phyloP scores from a whole-genome alignment of 164 flowering plant species.

The Paratinospora sagittata region DNA sequence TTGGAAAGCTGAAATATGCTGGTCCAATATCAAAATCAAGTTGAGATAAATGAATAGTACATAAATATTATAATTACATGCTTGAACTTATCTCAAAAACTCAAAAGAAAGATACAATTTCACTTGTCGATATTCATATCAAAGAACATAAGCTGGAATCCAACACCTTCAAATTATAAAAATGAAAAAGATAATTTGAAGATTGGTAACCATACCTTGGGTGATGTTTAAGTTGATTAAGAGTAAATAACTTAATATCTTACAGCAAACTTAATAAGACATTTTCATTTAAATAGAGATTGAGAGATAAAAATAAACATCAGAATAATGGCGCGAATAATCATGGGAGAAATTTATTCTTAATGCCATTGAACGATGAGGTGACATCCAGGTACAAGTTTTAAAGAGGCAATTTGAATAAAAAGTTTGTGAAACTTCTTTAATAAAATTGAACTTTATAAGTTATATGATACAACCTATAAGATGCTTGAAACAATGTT shows the following conservation, averaged over 20 bases:
- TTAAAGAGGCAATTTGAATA: not conserved
- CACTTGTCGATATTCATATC: not conserved
- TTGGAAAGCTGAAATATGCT: not conserved
- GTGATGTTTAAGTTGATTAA: no score
- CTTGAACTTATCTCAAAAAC: not conserved
- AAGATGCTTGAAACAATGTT: slow-evolving; percentile 11
- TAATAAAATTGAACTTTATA: slow-evolving; percentile 6
- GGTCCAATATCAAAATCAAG: not conserved
- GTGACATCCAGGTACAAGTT: not conserved
- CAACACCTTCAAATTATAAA: no score
- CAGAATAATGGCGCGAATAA: not conserved
- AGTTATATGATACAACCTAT: slow-evolving; percentile 14
- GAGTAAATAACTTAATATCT: no score
- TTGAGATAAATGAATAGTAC: not conserved
- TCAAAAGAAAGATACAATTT: not conserved
- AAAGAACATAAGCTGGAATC: no score
- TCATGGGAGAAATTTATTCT: not conserved
- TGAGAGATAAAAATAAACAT: not conserved
- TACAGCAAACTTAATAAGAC: no score
- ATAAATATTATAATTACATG: not conserved
- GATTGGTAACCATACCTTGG: no score
- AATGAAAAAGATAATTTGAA: no score
- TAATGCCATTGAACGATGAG: not conserved
- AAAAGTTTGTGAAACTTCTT: not conserved
- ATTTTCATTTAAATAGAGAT: not conserved